phyloP scores from a whole-genome alignment of 1,284 basidiomycete species.

The Moesziomyces antarcticus region DNA sequence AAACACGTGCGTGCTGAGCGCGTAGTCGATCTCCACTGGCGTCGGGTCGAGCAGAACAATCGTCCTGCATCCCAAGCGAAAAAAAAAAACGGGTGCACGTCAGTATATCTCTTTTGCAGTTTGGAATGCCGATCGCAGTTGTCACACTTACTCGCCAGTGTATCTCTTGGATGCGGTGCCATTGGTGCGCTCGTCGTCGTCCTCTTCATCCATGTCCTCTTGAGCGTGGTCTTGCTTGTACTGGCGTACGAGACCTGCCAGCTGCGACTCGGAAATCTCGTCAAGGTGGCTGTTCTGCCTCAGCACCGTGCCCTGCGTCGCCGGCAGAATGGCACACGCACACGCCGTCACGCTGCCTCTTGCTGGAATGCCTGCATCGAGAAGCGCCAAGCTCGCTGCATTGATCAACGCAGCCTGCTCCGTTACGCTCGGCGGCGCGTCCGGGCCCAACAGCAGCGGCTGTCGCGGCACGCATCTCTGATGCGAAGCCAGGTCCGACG shows the following conservation, averaged over 20 bases:
- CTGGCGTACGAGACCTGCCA: constrained; percentile 38
- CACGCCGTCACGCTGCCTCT: constrained; percentile 70
- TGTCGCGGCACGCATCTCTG: constrained; percentile 28
- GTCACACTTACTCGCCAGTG: constrained; percentile 28
- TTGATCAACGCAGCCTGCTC: constrained; percentile 72
- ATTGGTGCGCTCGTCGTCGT: neutral
- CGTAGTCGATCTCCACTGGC: constrained; percentile 51
- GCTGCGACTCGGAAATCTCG: constrained; percentile 25
- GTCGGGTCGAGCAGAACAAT: constrained; percentile 59
- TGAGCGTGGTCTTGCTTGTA: constrained; percentile 20
- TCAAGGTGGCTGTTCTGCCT: constrained; percentile 39
- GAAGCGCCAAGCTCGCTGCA: constrained; percentile 70
- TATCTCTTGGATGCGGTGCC: constrained; percentile 14
- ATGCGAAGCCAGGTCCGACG: constrained; percentile 10
- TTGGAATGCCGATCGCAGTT: neutral
- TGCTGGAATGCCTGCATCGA: constrained; percentile 70
- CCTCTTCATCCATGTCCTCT: constrained; percentile 27
- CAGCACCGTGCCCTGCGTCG: constrained; percentile 65
- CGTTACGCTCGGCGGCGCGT: constrained; percentile 58
- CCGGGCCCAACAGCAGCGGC: constrained; percentile 58
- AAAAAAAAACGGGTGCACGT: too few relatives aligned
- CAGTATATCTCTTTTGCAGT: neutral
- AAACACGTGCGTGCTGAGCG: constrained; percentile 58
- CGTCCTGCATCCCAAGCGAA: too few relatives aligned
- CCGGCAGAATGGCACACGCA: constrained; percentile 68